Base-by-base conservation (phyloP, 2,329 filamentous ascomycete species). In the Cercospora canescens region DNA sequence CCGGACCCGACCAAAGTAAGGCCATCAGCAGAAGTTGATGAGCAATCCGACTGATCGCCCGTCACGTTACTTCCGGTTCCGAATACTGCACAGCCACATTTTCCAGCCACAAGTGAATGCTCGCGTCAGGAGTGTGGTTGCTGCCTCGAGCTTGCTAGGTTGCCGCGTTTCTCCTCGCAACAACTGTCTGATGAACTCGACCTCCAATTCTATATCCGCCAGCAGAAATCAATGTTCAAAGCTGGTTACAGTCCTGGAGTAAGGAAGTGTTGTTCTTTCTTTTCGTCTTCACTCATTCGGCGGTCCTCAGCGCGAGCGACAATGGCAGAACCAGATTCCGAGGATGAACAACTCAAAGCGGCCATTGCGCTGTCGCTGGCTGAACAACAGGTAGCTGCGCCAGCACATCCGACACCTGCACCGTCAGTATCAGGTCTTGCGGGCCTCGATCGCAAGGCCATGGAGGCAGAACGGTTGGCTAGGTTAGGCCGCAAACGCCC, bases 381-480 rank as follows among this genome's bases (percentile, higher is more conserved):
- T 14, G 37, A 48, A 14, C 41, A 48, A 45, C 30, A 54, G 18
- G 11, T 32, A 50, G 54, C n/a, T 16, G 21, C n/a, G 16, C 30
- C 54, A 58, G 37, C 62, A 24, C 24, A 18, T 21, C 5, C 18
- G 18, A 24, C 26, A 12, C 9, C 26, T 3, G n/a, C 12, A 11
- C 11, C 45, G 11, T 28, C 18, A 64, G 16, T 71, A 65, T 32
- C n/a, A 6, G 64, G 66, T 8, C 71, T 87, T 0, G 74, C 85
- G 4, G 85, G 85, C 3, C 78, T 96, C 1, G 86, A 97, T 79
- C 87, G 94, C 37, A 92, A 89, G 78, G 86, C 88, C 60, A 95
- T 97, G 92, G 94, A 97, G 77, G 84, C 89, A 73, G 93, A 96
- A 76, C 88, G 94, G 45, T 84, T 96, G 14, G 89, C 87, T 24